Base-by-base conservation (phyloP, 495 filamentous ascomycete genomes). In the Darksidea phi region DNA sequence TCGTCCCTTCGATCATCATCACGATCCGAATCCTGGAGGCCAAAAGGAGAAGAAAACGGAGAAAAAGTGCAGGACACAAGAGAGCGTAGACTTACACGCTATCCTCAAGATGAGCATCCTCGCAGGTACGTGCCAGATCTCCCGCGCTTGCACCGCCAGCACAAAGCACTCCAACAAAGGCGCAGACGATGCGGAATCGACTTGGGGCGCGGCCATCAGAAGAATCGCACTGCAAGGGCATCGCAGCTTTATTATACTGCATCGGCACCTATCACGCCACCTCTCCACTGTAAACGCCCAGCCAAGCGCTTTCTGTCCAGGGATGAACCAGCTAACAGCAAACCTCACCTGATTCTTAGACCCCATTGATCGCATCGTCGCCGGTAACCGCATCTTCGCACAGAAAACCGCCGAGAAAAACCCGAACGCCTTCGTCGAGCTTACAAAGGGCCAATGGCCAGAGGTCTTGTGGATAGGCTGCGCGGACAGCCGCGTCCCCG, bases 401-500 rank as follows among this genome's bases (percentile, higher is more conserved):
- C 79, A 80, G 50, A 81, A 86, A 67, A 86, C 84, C 56, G 72
- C 79, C 43, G 76, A 83, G 49, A 76, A 85, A 58, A 81, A 92
- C 55, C 87, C 90, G 6, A 75, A 85, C 13, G 86, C 90, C 75
- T 89, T 95, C 76, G 78, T 82, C 37, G 83, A 79, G 64, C 78
- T 90, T 26, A 84, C 84, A 11, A 73, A 71, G 42, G 86, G 87
- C 59, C 91, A 96, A 70, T 68, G 79, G 1, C 91, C 91, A 0
- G 74, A 85, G 61, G 89, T 94, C 69, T 85, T 96, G 64, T 96
- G 91, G 91, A 80, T 96, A 65, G 91, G 91, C 67, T 96, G 91
- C 81, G 88, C 90, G 63, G 91, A 96, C 79, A 89, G 86, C 18
- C 88, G 91, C 59, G 86, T 88, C 70, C 91, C 91, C 0, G 91